phyloP scores from a whole-genome alignment of 2,329 filamentous ascomycete genomes.

The Ciborinia camelliae region DNA sequence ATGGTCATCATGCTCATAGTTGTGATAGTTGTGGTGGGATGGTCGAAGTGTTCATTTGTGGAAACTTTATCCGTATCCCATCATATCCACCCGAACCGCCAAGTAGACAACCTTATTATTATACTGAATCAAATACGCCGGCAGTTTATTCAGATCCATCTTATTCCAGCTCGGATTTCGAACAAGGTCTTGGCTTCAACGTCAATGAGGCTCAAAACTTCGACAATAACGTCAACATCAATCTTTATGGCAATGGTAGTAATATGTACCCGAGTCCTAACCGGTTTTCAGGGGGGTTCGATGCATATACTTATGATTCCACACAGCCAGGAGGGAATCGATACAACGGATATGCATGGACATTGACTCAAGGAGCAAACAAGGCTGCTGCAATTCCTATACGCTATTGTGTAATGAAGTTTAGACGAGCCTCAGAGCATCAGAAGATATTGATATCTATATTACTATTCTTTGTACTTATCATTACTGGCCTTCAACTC shows the following conservation, averaged over 20 bases:
- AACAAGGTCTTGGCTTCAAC: slow-evolving; percentile 1
- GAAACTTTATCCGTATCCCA: slow-evolving; percentile 27
- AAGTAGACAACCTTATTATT: slow-evolving; percentile 10
- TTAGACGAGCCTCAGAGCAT: not conserved
- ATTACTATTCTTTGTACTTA: not conserved
- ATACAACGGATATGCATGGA: slow-evolving; percentile 3
- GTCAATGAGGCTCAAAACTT: not conserved
- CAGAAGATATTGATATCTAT: not conserved
- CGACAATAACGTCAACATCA: not conserved
- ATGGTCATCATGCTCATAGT: slow-evolving; percentile 8
- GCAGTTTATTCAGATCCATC: slow-evolving; percentile 4
- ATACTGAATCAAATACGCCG: not conserved
- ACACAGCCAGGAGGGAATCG: slow-evolving; percentile 22
- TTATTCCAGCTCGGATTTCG: not conserved
- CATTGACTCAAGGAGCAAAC: not conserved
- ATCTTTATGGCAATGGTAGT: slow-evolving; percentile 8
- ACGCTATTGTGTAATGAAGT: not conserved
- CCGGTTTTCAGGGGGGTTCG: not conserved
- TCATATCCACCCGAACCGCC: slow-evolving; percentile 25
- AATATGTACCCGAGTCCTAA: slow-evolving; percentile 9
- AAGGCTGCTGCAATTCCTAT: not conserved
- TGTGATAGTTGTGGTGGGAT: slow-evolving; percentile 25
- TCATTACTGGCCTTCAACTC: not conserved
- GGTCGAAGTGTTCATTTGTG: slow-evolving; percentile 32
- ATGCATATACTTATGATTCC: slow-evolving; percentile 18